phyloP scores from a whole-genome alignment of 768 basidiomycete genomes.

The Neoboletus brunneissimus region DNA sequence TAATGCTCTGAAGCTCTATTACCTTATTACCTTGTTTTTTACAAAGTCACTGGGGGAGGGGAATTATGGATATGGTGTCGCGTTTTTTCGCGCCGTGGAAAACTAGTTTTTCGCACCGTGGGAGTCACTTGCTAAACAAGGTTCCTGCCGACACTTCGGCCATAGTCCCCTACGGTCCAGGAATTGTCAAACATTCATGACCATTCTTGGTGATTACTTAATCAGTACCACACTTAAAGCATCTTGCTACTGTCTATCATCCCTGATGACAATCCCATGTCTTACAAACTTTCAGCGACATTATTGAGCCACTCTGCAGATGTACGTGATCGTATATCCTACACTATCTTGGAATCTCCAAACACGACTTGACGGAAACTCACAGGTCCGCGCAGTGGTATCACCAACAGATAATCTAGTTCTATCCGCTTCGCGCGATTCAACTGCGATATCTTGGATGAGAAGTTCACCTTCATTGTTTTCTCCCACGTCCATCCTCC shows the following conservation, averaged over 20 bases:
- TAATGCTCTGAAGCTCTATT: too few species aligned
- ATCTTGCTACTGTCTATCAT: background rate
- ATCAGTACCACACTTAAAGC: background rate
- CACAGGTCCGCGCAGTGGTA: constrained; percentile 78
- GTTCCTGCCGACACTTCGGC: too few species aligned
- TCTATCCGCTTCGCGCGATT: constrained; percentile 89
- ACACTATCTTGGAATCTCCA: background rate
- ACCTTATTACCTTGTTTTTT: too few species aligned
- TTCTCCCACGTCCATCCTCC: constrained; percentile 49
- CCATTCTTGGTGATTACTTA: background rate
- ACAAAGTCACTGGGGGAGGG: too few species aligned
- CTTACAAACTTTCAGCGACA: constrained; percentile 76
- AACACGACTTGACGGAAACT: constrained; percentile 20
- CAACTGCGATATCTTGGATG: constrained; percentile 86
- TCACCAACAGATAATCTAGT: constrained; percentile 75
- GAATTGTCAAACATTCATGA: too few species aligned
- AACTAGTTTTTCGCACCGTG: too few species aligned
- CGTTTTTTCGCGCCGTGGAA: too few species aligned
- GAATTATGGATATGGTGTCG: too few species aligned
- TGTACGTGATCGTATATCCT: constrained; percentile 42
- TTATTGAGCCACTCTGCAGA: constrained; percentile 69
- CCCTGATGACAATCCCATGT: constrained; percentile 39
- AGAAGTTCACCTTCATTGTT: constrained; percentile 52
- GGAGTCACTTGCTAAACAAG: too few species aligned
- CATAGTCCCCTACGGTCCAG: too few species aligned